phyloP scores from a whole-genome alignment of 352 stramenopile species.

The Phytopythium delawarense region DNA sequence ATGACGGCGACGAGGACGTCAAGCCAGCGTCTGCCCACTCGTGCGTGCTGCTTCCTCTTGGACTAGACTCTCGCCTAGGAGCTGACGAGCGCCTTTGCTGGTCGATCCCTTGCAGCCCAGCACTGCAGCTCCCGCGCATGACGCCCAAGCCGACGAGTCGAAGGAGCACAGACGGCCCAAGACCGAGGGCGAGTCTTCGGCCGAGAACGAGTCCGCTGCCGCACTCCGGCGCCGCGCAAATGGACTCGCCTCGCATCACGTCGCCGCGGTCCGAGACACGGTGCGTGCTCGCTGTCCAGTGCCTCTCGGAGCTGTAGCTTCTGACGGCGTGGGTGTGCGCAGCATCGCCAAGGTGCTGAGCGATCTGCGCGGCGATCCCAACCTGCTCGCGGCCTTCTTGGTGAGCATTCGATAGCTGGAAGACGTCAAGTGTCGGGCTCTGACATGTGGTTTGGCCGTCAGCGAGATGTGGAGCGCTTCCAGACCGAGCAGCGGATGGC shows the following conservation, averaged over 20 bases:
- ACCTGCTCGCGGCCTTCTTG: constrained; percentile 50
- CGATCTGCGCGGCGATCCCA: constrained; percentile 54
- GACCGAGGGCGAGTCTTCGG: background rate
- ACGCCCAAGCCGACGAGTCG: background rate
- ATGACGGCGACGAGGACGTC: constrained; percentile 12
- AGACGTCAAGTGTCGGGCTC: too few relatives aligned
- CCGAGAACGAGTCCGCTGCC: background rate
- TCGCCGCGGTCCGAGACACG: constrained; percentile 13
- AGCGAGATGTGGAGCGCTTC: constrained; percentile 37
- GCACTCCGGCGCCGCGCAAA: background rate
- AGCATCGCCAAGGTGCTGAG: constrained; percentile 49
- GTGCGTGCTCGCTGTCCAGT: background rate
- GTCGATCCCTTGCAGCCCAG: background rate
- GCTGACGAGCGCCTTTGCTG: background rate
- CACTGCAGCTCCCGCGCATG: background rate
- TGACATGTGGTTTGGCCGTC: constrained; percentile 4
- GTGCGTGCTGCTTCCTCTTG: background rate
- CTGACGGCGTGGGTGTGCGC: background rate
- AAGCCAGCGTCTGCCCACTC: constrained; percentile 1
- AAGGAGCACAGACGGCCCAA: background rate
- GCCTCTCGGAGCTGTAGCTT: background rate
- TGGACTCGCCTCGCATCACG: background rate
- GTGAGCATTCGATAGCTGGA: constrained; percentile 9
- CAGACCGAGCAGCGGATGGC: constrained; percentile 39
- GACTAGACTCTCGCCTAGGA: background rate